Base-by-base conservation (phyloP, 805 yeast genomes). In the Cyberlindnera maclurae region DNA sequence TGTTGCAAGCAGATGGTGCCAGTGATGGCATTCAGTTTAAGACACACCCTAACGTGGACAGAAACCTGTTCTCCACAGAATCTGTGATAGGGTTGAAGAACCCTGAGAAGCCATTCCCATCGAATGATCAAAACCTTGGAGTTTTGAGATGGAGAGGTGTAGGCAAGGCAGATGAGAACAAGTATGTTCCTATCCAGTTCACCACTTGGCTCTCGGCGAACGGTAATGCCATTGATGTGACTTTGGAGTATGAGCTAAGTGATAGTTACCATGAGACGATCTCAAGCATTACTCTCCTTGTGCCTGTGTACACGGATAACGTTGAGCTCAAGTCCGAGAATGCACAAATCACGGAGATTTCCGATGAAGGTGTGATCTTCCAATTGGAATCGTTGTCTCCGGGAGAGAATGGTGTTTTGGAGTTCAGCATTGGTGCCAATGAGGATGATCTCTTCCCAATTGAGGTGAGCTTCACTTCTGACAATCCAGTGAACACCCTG, bases 31-130 rank as follows among this genome's bases (percentile, higher is more conserved):
- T 78, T 33, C 88, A 82, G 56, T 93, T 75, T 68, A 89, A 89
- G 62, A 88, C 97, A 12, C 96, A 93, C 67, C 98, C 98, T 46
- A 89, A 90, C 58, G 94, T 93, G 48, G 97, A 93, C 64, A 81
- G 84, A 55, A 66, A 65, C 31, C 61, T 75, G 54, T 93, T 90
- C 60, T 69, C 72, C 33, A 58, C 71, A 12, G 60, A 67, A 12
- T 67, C 73, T 41, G 61, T 73, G 31, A 77, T 93, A 53, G 82
- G 82, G 1, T 73, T 89, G 55, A 85, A 84, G 58, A 95, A 89
- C 58, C 67, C 77, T 38, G 56, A 71, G 33, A 85, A 86, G 56
- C 75, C 88, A 27, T 89, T 93, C 75, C 97, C 97, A 29, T 71
- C 88, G 9, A 87, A 89, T 60, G 95, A 88, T 58, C 90, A 86